These are phyloP conservation scores for Debaryomyces nepalensis DNA, from an alignment of 1,139 yeast genomes.

Conservation along the genomic window DNA sequence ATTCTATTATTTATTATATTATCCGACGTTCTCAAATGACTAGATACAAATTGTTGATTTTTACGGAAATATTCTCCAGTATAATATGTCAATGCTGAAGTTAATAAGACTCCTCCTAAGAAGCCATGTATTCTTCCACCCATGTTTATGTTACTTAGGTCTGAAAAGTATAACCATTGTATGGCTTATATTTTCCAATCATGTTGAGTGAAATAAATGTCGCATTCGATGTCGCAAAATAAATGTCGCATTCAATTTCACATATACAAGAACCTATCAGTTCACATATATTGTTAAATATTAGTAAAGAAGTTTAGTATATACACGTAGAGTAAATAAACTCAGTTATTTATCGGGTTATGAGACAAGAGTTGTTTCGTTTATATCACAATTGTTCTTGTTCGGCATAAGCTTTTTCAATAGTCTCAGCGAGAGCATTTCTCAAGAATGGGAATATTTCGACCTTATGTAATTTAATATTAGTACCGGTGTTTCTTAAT, in stretches of 20 bases:
- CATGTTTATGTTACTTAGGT: constrained; percentile 31
- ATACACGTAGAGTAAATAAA: constrained; percentile 4
- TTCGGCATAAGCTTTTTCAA: constrained; percentile 20
- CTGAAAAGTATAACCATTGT: neutral
- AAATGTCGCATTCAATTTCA: constrained; percentile 7
- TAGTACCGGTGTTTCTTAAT: constrained; percentile 40
- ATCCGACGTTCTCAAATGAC: constrained; percentile 53
- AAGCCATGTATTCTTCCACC: constrained; percentile 76
- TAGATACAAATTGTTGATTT: constrained; percentile 52
- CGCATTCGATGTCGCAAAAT: constrained; percentile 7
- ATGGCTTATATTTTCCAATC: constrained; percentile 6
- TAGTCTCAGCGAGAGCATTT: constrained; percentile 33
- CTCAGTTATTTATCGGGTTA: neutral
- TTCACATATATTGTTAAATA: constrained; percentile 2
- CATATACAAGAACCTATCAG: too few species aligned
- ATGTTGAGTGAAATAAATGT: constrained; percentile 6
- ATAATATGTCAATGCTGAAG: constrained; percentile 67
- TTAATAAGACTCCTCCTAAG: constrained; percentile 66
- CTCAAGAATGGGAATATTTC: constrained; percentile 48
- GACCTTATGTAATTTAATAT: constrained; percentile 39
- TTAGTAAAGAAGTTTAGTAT: constrained; percentile 6
- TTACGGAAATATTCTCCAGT: constrained; percentile 62
- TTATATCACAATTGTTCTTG: constrained; percentile 6
- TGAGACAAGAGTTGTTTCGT: neutral
- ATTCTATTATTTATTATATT: constrained; percentile 55